Percentiles rank a stretch among this genome's conserved stretches.
Evolutionary conservation across 2,329 filamentous ascomycete genomes (phyloP).

Genomic region (Aspergillus ustus): DNA sequence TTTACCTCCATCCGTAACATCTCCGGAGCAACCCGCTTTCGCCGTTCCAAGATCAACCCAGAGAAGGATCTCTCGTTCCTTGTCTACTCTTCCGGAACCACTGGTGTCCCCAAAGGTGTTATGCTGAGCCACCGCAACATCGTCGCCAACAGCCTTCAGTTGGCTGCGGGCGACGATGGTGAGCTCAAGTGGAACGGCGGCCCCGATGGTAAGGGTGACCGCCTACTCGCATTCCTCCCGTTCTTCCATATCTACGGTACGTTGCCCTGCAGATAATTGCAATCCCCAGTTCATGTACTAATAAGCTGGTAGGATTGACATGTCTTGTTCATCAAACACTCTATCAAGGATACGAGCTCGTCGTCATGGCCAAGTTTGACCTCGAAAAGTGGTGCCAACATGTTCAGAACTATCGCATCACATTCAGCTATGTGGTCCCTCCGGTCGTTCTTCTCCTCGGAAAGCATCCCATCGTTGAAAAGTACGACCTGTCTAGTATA

Average conservation of each 20-base stretch:
- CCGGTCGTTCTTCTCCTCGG: slow-evolving; percentile 80
- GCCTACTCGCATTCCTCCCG: slow-evolving; percentile 77
- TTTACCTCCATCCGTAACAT: slow-evolving; percentile 72
- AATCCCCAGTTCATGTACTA: slow-evolving; percentile 8
- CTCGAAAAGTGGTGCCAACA: slow-evolving; percentile 76
- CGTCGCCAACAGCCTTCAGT: slow-evolving; percentile 71
- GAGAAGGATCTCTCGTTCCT: slow-evolving; percentile 78
- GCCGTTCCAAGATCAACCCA: slow-evolving; percentile 67
- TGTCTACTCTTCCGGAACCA: slow-evolving; percentile 89
- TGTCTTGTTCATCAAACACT: slow-evolving; percentile 72
- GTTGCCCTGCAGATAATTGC: slow-evolving; percentile 25
- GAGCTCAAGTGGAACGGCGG: slow-evolving; percentile 64
- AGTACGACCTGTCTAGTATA: slow-evolving; percentile 79
- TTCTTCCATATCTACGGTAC: slow-evolving; percentile 90
- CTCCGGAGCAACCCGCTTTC: slow-evolving; percentile 61
- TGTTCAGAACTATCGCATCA: slow-evolving; percentile 75
- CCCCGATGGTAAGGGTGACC: slow-evolving; percentile 68
- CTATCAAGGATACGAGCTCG: slow-evolving; percentile 66
- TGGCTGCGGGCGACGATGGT: slow-evolving; percentile 57
- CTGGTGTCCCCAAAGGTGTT: slow-evolving; percentile 88
- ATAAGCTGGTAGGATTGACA: slow-evolving; percentile 62
- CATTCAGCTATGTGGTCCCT: slow-evolving; percentile 80
- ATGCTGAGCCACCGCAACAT: slow-evolving; percentile 84
- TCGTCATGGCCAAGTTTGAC: slow-evolving; percentile 81
- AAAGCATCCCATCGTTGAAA: slow-evolving; percentile 76